Conservation (phyloP, 2,329 filamentous ascomycete species). For the Clarireedia hainanense region DNA sequence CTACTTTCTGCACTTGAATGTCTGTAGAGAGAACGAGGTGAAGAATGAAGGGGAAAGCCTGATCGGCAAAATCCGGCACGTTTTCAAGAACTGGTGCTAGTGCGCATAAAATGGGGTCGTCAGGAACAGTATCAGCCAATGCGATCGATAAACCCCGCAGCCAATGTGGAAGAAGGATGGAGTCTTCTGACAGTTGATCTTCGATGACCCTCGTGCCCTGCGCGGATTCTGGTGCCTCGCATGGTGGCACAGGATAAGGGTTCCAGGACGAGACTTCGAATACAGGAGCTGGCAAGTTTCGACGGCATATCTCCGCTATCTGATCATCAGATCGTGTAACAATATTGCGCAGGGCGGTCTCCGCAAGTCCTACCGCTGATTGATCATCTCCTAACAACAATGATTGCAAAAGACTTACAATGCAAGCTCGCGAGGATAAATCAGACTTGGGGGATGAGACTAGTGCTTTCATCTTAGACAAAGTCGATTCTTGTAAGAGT, state of each 20-base stretch:
- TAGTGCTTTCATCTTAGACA: constrained; percentile 38
- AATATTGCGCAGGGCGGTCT: constrained; percentile 49
- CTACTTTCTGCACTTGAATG: constrained; percentile 48
- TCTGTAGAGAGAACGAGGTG: constrained; percentile 72
- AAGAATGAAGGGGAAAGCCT: constrained; percentile 73
- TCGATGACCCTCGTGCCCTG: constrained; percentile 5
- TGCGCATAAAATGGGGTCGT: constrained; percentile 62
- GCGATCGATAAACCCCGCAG: constrained; percentile 52
- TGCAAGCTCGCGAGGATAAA: constrained; percentile 53
- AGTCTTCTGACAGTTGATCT: constrained; percentile 12
- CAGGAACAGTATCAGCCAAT: constrained; percentile 49
- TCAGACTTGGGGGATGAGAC: constrained; percentile 24
- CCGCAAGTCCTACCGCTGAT: constrained; percentile 49
- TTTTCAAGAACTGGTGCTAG: constrained; percentile 58
- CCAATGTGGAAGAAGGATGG: constrained; percentile 47
- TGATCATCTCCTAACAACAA: constrained; percentile 52
- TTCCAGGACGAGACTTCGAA: constrained; percentile 49
- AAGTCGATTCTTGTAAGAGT: constrained; percentile 51
- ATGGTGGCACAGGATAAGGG: constrained; percentile 46
- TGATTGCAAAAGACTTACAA: constrained; percentile 54
- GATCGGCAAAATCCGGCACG: constrained; percentile 62
- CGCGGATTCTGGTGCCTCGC: constrained; percentile 32
- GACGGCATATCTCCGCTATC: constrained; percentile 44
- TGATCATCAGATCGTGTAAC: constrained; percentile 36
- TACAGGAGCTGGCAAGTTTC: constrained; percentile 44